phyloP scores from a whole-genome alignment of 1,139 yeast species.

The Lodderomyces theae region DNA sequence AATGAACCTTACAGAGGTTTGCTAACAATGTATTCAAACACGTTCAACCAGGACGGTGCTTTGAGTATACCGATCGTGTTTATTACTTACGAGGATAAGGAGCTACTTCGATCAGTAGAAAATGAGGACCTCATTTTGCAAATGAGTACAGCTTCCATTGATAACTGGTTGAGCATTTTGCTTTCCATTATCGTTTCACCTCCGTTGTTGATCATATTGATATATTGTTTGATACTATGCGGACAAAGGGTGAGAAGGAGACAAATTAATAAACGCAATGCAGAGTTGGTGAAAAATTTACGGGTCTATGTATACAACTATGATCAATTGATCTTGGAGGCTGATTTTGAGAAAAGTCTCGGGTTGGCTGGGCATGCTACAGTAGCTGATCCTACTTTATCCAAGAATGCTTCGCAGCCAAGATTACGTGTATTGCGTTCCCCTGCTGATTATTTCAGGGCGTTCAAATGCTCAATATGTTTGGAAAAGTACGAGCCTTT shows the following conservation, averaged over 20 bases:
- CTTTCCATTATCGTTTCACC: conserved; percentile 45
- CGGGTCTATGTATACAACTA: conserved; percentile 41
- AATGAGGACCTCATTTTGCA: conserved; percentile 16
- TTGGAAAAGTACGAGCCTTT: conserved; percentile 40
- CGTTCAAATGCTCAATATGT: conserved; percentile 48
- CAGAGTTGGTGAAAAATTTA: conserved; percentile 33
- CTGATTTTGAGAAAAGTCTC: conserved; percentile 28
- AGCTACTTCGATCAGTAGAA: conserved; percentile 17
- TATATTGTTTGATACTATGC: conserved; percentile 32
- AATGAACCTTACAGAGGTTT: conserved; percentile 40
- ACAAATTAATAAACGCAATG: conserved; percentile 30
- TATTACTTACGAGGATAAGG: conserved; percentile 38
- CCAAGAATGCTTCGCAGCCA: neutral
- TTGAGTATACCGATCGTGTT: conserved; percentile 37
- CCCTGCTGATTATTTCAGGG: conserved; percentile 37
- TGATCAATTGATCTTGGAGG: conserved; percentile 33
- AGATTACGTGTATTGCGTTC: conserved; percentile 25
- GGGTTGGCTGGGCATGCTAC: conserved; percentile 18
- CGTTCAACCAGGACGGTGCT: conserved; percentile 38
- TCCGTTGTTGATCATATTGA: conserved; percentile 37
- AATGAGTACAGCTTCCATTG: conserved; percentile 36
- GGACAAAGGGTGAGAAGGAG: conserved; percentile 30
- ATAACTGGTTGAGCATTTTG: conserved; percentile 40
- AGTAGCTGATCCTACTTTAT: neutral
- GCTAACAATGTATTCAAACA: conserved; percentile 43